Evolutionary conservation across 169 alveolate species (phyloP), one percentile per base, ranked within the genome.

Genomic region (Cyclospora cayetanensis): DNA sequence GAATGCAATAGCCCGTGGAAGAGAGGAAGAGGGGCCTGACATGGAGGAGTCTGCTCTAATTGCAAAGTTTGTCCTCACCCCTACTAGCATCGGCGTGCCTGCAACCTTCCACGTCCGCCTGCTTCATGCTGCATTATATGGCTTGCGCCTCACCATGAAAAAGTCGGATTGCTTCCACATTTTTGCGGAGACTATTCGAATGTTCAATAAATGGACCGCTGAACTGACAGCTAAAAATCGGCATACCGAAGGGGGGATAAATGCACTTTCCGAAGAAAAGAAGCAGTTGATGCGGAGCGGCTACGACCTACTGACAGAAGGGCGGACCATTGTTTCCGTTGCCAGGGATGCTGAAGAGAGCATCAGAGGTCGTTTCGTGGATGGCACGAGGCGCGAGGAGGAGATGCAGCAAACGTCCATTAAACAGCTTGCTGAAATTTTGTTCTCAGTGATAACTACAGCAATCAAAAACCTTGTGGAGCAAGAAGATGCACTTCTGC

Each of bases 31-130:
- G 39, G 89, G 52, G 1, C n/a, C 39, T 34, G 89, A 80, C 22
- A 74, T 50, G 43, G 89, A 74, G 35, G 74, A 52, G 41, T 74
- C 39, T 52, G 89, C 53, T 2, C 4, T 80, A 9, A 80, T 80
- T 31, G 72, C 34, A 27, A 80, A 52, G 31, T n/a, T 39, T 20
- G 53, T 80, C 1, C 52, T 80, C 35, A 34, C 34, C 43, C 74
- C 89, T 52, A 63, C 89, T 31, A 80, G 22, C 89, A 25, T 80
- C 74, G 89, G 89, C 31, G 89, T 31, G 34, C 52, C 89, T 50
- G 53, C 50, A 27, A 80, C 52, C 20, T n/a, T 80, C 52, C 89
- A 80, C 22, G 53, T 80, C 34, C 89, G 89, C 4, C 74, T 80
- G 55, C 74, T 80, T 20, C 70, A 53, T 34, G 89, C 89, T n/a